phyloP scores from a whole-genome alignment of 495 filamentous ascomycete genomes.

The Melanomma pulvis-pyrius region DNA sequence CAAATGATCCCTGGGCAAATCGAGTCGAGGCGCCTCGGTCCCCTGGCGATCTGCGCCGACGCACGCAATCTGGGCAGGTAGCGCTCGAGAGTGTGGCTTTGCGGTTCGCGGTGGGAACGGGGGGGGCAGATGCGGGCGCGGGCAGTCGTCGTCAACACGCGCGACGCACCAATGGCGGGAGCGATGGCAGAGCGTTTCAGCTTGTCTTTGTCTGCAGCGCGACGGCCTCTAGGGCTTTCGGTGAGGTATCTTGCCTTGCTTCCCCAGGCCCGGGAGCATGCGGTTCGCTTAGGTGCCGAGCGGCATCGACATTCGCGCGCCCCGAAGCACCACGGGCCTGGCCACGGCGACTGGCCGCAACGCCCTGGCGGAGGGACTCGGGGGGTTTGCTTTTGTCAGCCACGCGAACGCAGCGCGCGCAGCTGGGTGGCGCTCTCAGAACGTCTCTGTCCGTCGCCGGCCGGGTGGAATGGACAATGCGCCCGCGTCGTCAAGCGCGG shows the following conservation, averaged over 20 bases:
- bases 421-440: background rate
- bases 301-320: too few relatives aligned
- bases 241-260: background rate
- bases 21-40: background rate
- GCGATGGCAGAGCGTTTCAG: constrained; percentile 16
- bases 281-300: too few relatives aligned
- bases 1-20: constrained; percentile 31
- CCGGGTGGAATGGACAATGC: constrained; percentile 12
- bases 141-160: constrained; percentile 1
- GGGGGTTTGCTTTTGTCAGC: background rate
- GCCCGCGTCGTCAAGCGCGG: constrained; percentile 6
- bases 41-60: constrained; percentile 24
- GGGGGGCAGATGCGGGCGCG: background rate
- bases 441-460: constrained; percentile 1
- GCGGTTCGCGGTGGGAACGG: background rate
- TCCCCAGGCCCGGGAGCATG: background rate
- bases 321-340: background rate
- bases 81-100: constrained; percentile 24
- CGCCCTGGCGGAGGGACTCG: background rate
- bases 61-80: constrained; percentile 2
- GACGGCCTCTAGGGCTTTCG: background rate
- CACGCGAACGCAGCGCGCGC: background rate
- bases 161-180: background rate
- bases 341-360: background rate
- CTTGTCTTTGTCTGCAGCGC: background rate